phyloP scores from a whole-genome alignment of 495 filamentous ascomycete species.

The Tuber calosporum region DNA sequence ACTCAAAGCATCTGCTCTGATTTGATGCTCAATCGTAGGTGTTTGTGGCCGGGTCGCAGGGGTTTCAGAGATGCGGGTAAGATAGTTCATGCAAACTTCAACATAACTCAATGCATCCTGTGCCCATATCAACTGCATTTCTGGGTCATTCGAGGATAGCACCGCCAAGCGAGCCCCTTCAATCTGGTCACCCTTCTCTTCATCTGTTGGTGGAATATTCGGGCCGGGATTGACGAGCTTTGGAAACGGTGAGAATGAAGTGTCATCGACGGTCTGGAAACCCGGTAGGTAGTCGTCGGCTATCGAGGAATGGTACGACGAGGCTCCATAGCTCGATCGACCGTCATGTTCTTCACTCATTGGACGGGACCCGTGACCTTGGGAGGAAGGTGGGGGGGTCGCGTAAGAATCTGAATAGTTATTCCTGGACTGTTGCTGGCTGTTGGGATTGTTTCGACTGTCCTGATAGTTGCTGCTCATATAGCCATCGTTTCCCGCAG shows the following conservation, averaged over 20 bases:
- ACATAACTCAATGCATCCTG: slow-evolving; percentile 85
- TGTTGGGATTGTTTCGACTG: slow-evolving; percentile 41
- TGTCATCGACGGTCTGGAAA: slow-evolving; percentile 53
- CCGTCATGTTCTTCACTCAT: slow-evolving; percentile 44
- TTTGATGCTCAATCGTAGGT: slow-evolving; percentile 76
- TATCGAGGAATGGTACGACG: slow-evolving; percentile 41
- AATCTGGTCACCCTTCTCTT: slow-evolving; percentile 81
- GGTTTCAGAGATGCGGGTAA: slow-evolving; percentile 59
- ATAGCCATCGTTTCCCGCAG: slow-evolving; percentile 17
- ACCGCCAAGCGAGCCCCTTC: slow-evolving; percentile 75
- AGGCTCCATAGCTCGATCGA: slow-evolving; percentile 38
- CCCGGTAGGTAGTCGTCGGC: slow-evolving; percentile 46
- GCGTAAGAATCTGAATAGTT: slow-evolving; percentile 39
- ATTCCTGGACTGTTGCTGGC: slow-evolving; percentile 30
- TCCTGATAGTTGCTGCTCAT: slow-evolving; percentile 43
- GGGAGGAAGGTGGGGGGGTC: slow-evolving; percentile 39
- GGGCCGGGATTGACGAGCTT: slow-evolving; percentile 70
- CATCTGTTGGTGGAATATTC: slow-evolving; percentile 89
- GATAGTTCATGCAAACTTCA: slow-evolving; percentile 69
- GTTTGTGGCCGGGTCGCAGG: slow-evolving; percentile 60
- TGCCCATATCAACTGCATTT: slow-evolving; percentile 95
- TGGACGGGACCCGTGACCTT: slow-evolving; percentile 35
- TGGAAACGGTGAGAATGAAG: slow-evolving; percentile 87
- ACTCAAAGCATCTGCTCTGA: slow-evolving; percentile 81
- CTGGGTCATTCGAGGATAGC: slow-evolving; percentile 86